Evolutionary conservation across 1,139 yeast species (phyloP), one percentile per base, ranked within the genome.

Genomic region (Geotrichum macrosporum): DNA sequence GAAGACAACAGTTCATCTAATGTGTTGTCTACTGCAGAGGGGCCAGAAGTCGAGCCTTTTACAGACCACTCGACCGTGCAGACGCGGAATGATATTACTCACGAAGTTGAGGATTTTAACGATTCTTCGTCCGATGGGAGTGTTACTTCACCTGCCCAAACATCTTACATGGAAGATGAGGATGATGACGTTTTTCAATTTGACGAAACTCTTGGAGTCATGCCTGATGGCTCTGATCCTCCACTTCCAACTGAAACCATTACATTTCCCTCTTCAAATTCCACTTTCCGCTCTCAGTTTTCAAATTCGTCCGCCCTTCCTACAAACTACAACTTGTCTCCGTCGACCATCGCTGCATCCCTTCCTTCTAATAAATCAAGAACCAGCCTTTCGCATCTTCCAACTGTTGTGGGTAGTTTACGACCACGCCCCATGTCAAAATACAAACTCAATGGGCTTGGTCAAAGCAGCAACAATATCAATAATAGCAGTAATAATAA

Each of bases 141-240:
- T 6, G 42, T 39, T 3, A 26, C 35, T 34, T 30, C n/a, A 5
- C 27, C 27, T 24, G 27, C 24, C 30, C 12, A 24, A 27, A 16
- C 6, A n/a, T 40, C 39, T 15, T 35, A 47, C 15, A n/a, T n/a
- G n/a, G n/a, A n/a, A n/a, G 47, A 47, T 32, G 47, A 40, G n/a
- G 45, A 40, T 27, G 50, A 46, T n/a, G 50, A 49, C 12, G 33
- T 46, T n/a, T 49, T 49, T 24, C 48, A 49, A 31, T 43, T 46
- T 37, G 52, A 49, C 20, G 52, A 49, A 18, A 32, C 48, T 18
- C 38, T 48, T 13, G 48, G 44, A 2, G 34, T 41, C 13, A 37
- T 36, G 40, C 45, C 47, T 3, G 41, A 38, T 9, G n/a, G 29
- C 9, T n/a, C 19, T 26, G 31, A 13, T 15, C 40, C 35, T 12